Evolutionary conservation across 2,329 filamentous ascomycete species (phyloP).

Genomic region (Penicillium sp.): DNA sequence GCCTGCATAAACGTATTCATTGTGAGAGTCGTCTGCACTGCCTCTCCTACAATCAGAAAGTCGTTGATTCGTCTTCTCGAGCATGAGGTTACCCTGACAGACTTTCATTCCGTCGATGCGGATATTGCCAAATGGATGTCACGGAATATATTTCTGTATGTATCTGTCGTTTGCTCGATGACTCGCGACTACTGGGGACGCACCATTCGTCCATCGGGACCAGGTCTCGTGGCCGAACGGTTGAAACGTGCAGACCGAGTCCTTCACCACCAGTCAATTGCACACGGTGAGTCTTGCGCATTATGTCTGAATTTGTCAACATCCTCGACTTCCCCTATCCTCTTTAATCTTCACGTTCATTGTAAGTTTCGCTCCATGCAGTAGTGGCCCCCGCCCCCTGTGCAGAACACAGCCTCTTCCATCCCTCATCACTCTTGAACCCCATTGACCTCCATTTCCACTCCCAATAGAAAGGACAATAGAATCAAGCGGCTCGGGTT

Average conservation of each 20-base stretch:
- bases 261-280: slow-evolving; percentile 9
- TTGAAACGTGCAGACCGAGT: slow-evolving; percentile 8
- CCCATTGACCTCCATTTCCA: neutral
- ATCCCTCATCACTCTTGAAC: too few species aligned
- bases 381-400: neutral
- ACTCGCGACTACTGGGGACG: slow-evolving; percentile 1
- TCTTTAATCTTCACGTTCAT: neutral
- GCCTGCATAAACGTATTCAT: slow-evolving; percentile 32
- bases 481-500: slow-evolving; percentile 7
- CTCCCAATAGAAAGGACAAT: neutral
- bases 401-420: neutral
- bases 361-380: neutral
- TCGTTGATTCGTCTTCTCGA: slow-evolving; percentile 9
- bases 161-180: slow-evolving; percentile 12
- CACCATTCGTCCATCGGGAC: slow-evolving; percentile 9
- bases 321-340: neutral
- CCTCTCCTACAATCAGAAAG: slow-evolving; percentile 1
- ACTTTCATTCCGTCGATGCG: neutral
- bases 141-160: neutral
- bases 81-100: neutral
- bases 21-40: slow-evolving; percentile 17
- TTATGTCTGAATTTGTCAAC: neutral
- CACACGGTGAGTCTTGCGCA: neutral
- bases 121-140: neutral
- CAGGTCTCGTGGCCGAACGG: slow-evolving; percentile 20